phyloP scores from a whole-genome alignment of 1,284 basidiomycete species.

The Phaffia rhodozyma region DNA sequence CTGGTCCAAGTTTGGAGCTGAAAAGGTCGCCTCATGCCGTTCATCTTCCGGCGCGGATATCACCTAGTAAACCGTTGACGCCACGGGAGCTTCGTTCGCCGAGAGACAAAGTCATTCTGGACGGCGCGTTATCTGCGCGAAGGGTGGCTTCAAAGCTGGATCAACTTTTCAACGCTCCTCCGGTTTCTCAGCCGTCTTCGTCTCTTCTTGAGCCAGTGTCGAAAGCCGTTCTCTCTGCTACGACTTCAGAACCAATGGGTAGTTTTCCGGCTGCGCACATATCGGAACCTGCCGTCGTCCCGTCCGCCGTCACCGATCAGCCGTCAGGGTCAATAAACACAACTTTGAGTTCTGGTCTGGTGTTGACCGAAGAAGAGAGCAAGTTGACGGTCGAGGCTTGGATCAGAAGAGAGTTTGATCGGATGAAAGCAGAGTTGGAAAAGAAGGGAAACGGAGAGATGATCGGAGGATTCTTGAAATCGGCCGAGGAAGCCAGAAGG shows the following conservation, averaged over 20 bases:
- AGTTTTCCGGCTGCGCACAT: neutral
- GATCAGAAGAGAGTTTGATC: constrained; percentile 11
- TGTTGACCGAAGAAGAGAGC: constrained; percentile 1
- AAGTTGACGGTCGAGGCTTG: neutral
- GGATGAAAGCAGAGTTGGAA: constrained; percentile 3
- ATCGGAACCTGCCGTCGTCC: neutral
- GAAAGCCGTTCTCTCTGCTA: neutral
- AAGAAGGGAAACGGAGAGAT: constrained; percentile 1
- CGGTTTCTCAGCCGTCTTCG: neutral
- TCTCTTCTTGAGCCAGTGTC: constrained; percentile 1
- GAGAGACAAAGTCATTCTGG: too few relatives aligned
- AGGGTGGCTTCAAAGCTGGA: neutral
- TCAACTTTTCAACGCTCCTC: neutral
- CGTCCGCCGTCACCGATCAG: neutral
- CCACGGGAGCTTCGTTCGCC: too few relatives aligned
- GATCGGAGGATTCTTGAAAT: constrained; percentile 5
- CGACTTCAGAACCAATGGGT: neutral
- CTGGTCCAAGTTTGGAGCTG: too few relatives aligned
- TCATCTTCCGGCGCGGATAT: too few relatives aligned
- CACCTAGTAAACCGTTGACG: too few relatives aligned
- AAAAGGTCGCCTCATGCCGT: too few relatives aligned
- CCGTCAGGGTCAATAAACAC: too few relatives aligned
- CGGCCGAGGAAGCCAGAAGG: constrained; percentile 8
- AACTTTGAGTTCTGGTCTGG: too few relatives aligned
- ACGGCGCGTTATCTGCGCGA: too few relatives aligned